Conservation (phyloP, 2,329 filamentous ascomycete species). For the Mycocentrospora acerina region DNA sequence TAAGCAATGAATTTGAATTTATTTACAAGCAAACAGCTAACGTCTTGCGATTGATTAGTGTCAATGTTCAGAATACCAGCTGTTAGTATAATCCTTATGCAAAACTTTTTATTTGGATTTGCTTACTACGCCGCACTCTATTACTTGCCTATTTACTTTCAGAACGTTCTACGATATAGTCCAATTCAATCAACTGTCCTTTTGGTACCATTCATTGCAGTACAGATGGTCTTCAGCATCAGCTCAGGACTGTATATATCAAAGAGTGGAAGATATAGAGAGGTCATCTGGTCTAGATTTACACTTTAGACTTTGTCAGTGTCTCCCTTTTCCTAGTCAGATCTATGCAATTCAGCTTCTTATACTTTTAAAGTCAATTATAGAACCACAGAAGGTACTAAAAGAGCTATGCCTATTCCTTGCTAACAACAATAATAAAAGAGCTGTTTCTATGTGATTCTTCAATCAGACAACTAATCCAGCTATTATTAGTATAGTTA, state of each 20-base stretch:
- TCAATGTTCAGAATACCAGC: constrained; percentile 57
- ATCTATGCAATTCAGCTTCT: constrained; percentile 54
- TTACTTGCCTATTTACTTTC: constrained; percentile 63
- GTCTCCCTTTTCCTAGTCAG: constrained; percentile 52
- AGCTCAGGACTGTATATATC: constrained; percentile 61
- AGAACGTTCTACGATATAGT: constrained; percentile 55
- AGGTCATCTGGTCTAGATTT: constrained; percentile 47
- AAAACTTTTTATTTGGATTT: constrained; percentile 62
- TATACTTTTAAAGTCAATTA: too few species aligned
- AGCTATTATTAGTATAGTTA: too few species aligned
- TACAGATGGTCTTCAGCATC: constrained; percentile 44
- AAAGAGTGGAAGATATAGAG: constrained; percentile 55
- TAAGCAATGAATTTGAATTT: constrained; percentile 19
- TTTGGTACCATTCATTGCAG: constrained; percentile 44
- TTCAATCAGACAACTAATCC: too few species aligned
- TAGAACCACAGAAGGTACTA: too few species aligned
- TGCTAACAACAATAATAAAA: too few species aligned
- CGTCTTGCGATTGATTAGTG: constrained; percentile 42
- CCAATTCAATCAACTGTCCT: constrained; percentile 54
- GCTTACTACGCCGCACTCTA: constrained; percentile 63
- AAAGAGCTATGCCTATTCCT: too few species aligned
- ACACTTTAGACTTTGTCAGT: constrained; percentile 54
- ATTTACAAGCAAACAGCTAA: background rate
- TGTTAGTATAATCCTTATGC: constrained; percentile 56
- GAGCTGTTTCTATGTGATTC: too few species aligned